Base-by-base conservation (phyloP, 2,329 filamentous ascomycete species). In the Fusarium odoratissimum region DNA sequence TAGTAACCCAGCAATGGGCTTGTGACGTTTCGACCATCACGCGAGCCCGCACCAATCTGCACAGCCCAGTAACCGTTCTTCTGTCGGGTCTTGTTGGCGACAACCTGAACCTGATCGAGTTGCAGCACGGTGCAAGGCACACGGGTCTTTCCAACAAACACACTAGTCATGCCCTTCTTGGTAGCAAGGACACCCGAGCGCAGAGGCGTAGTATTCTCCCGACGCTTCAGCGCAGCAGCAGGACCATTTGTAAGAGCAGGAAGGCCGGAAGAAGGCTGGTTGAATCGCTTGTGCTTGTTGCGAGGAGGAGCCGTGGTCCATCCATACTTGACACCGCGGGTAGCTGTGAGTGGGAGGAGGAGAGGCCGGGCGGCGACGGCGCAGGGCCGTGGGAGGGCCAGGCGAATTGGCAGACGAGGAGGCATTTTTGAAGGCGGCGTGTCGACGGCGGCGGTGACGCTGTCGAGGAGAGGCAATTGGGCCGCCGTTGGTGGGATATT, bases 81-180 rank as follows among this genome's bases (percentile, higher is more conserved):
- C 71, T 91, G 86, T 38, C 91, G 86, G 71, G 94, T 96, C 88
- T 97, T 98, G 84, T 93, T 92, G 66, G 92, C 91, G 42, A 98
- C 86, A 13, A 98, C 95, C 84, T 98, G 93, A 69, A 97, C 95
- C 77, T 94, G 89, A 82, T 99, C 96, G 77, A 99, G 88, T 85
- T 98, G 95, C 64, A 99, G 88, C 59, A 99, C 92, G 19, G 96
- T 99, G 86, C 95, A 97, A 25, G 95, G 88, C 65, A 91, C 92
- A 73, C 95, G 91, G 72, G 88, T 89, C 76, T 93, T 93, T 76
- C 91, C 89, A 79, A 95, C 91, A 87, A 93, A 98, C 73, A 98
- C 84, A 67, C 93, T 95, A 46, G 95, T 97, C 93, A 99, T 98
- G 82, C 96, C 96, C 85, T 95, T 95, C 85, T 99, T 99, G 80